A percentile compares a stretch with the other conserved stretches of the same genome.
Evolutionary conservation across 768 basidiomycete species (phyloP).

Genomic region (Butyriboletus loyo): DNA sequence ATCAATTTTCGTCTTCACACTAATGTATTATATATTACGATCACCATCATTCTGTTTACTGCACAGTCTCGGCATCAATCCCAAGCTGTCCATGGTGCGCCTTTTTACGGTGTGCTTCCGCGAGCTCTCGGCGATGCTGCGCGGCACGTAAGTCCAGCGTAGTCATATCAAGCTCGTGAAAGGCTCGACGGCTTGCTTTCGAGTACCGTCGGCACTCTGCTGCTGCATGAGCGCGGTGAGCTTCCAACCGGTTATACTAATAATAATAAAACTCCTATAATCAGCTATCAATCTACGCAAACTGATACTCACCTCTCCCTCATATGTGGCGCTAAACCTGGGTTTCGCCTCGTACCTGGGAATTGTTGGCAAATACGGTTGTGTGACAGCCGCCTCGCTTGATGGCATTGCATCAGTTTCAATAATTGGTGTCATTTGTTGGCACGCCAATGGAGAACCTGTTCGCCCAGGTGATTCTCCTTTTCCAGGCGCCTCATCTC

Average conservation of each 20-base stretch:
- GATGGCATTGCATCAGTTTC: slow-evolving; percentile 15
- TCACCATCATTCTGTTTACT: slow-evolving; percentile 23
- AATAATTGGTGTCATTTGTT: neutral
- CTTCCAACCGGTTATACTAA: slow-evolving; percentile 35
- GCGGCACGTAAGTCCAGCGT: slow-evolving; percentile 58
- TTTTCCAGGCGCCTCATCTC: slow-evolving; percentile 19
- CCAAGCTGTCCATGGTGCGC: slow-evolving; percentile 62
- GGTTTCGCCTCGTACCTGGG: slow-evolving; percentile 28
- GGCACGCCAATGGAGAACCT: slow-evolving; percentile 13
- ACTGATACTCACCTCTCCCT: slow-evolving; percentile 24
- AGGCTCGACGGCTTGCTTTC: slow-evolving; percentile 46
- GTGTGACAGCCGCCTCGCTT: slow-evolving; percentile 21
- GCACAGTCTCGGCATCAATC: slow-evolving; percentile 41
- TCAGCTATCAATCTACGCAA: slow-evolving; percentile 5
- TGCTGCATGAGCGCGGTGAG: slow-evolving; percentile 39
- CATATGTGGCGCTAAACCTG: slow-evolving; percentile 27
- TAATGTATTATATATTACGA: slow-evolving; percentile 23
- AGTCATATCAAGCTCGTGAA: slow-evolving; percentile 61
- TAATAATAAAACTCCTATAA: neutral
- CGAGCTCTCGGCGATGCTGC: slow-evolving; percentile 54
- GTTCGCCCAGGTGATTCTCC: slow-evolving; percentile 24
- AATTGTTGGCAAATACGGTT: slow-evolving; percentile 32
- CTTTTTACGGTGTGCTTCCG: slow-evolving; percentile 57
- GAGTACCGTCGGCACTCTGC: slow-evolving; percentile 38
- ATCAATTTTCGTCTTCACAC: slow-evolving; percentile 49